phyloP scores from a whole-genome alignment of 1,284 basidiomycete species.

The Butyriboletus appendiculatus region DNA sequence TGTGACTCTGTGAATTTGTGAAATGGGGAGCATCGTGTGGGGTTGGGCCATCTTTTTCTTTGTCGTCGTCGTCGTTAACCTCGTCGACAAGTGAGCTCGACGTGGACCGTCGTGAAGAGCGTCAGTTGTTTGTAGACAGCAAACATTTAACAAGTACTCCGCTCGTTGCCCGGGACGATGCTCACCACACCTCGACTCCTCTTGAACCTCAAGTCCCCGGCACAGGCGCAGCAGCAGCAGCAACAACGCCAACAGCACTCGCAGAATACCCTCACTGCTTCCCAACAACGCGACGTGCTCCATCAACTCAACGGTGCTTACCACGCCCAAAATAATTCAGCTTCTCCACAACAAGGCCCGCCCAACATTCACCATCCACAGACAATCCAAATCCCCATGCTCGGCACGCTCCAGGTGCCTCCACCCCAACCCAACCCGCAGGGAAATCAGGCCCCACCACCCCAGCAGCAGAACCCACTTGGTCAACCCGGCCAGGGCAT shows the following conservation, averaged over 20 bases:
- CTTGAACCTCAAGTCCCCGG: conserved; percentile 32
- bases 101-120: conserved; percentile 14
- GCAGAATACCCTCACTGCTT: conserved; percentile 29
- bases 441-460: conserved; percentile 36
- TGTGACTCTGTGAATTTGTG: conserved; percentile 20
- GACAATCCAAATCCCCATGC: conserved; percentile 62
- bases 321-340: conserved; percentile 26
- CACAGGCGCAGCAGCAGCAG: conserved; percentile 20
- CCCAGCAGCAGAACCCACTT: conserved; percentile 51
- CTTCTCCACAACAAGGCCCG: conserved; percentile 16
- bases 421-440: conserved; percentile 49
- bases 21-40: conserved; percentile 1
- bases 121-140: conserved; percentile 31
- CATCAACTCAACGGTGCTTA: conserved; percentile 29
- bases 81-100: conserved; percentile 10
- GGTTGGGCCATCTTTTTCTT: conserved; percentile 8
- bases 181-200: conserved; percentile 36
- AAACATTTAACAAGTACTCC: conserved; percentile 23
- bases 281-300: conserved; percentile 33
- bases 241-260: conserved; percentile 27
- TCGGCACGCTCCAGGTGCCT: conserved; percentile 64
- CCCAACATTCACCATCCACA: conserved; percentile 39
- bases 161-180: conserved; percentile 28
- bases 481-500: conserved; percentile 56
- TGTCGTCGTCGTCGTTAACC: conserved; percentile 5